Evolutionary conservation across 2,329 filamentous ascomycete genomes (phyloP).

Genomic region (Neofusicoccum sp.): DNA sequence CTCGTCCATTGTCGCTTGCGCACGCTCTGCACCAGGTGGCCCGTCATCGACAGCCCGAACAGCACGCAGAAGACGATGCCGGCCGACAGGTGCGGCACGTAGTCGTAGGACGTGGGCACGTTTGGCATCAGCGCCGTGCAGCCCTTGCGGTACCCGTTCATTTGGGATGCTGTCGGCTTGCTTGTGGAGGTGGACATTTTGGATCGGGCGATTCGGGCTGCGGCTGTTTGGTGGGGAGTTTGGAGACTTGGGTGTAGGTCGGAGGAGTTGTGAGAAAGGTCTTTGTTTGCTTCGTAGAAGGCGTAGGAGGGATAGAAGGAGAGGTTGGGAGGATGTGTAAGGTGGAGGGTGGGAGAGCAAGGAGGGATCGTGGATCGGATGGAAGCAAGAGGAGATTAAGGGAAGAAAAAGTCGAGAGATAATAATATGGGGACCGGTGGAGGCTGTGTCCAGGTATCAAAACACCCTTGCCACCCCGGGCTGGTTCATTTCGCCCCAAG

Average conservation of each 20-base stretch:
- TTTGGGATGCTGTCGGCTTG: background rate
- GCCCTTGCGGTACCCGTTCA: background rate
- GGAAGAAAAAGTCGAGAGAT: too few species aligned
- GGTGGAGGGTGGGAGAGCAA: too few species aligned
- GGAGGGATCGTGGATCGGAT: too few species aligned
- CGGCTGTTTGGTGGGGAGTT: too few species aligned
- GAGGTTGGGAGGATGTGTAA: too few species aligned
- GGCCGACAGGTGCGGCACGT: constrained; percentile 5
- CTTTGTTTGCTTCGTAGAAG: too few species aligned
- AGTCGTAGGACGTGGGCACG: constrained; percentile 8
- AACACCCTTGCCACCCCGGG: background rate
- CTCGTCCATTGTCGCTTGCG: background rate
- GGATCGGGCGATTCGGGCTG: too few species aligned
- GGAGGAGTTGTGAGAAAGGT: too few species aligned
- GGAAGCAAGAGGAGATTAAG: too few species aligned
- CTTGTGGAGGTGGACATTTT: background rate
- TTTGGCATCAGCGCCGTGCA: background rate
- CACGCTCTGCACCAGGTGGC: background rate
- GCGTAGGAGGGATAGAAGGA: too few species aligned
- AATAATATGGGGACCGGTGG: too few species aligned
- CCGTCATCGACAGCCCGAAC: background rate
- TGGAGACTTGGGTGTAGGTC: too few species aligned
- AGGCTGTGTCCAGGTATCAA: background rate
- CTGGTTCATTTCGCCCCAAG: background rate
- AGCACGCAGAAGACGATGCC: constrained; percentile 1